Evolutionary conservation across 768 basidiomycete species (phyloP).

Genomic region (Coprinopsis marcescibilis): DNA sequence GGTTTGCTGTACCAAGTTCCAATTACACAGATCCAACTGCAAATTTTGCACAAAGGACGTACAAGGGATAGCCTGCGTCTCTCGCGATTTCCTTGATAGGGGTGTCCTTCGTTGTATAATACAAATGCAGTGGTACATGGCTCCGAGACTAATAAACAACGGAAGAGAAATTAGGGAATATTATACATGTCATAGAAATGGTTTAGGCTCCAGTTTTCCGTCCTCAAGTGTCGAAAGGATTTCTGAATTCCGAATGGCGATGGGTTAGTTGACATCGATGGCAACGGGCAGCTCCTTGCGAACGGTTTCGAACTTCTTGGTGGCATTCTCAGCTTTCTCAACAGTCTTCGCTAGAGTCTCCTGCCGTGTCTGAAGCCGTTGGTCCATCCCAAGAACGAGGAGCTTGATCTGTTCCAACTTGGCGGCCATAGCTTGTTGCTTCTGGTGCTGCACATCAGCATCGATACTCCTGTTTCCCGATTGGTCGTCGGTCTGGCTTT

Average conservation of each 20-base stretch:
- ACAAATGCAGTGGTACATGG: no score
- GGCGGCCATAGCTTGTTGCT: slow-evolving; percentile 20
- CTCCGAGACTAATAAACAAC: no score
- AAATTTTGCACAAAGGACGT: no score
- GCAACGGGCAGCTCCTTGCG: slow-evolving; percentile 27
- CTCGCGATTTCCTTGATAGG: no score
- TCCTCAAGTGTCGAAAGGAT: no score
- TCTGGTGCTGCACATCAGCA: neutral
- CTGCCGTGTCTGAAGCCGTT: slow-evolving; percentile 58
- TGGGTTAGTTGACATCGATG: slow-evolving; percentile 10
- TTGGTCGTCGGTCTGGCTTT: neutral
- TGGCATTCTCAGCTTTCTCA: slow-evolving; percentile 55
- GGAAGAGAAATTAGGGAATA: no score
- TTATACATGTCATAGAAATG: no score
- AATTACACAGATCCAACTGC: no score
- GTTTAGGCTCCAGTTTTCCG: no score
- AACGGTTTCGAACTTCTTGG: slow-evolving; percentile 45
- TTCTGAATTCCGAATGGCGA: neutral
- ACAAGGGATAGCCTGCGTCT: no score
- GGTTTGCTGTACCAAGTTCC: no score
- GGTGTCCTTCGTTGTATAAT: no score
- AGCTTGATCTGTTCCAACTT: slow-evolving; percentile 66
- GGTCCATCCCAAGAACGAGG: slow-evolving; percentile 71
- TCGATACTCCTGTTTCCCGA: neutral
- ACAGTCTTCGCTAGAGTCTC: slow-evolving; percentile 55